phyloP scores from a whole-genome alignment of 176 grass and related monocot genomes.

The Chrysopogon serrulatus region DNA sequence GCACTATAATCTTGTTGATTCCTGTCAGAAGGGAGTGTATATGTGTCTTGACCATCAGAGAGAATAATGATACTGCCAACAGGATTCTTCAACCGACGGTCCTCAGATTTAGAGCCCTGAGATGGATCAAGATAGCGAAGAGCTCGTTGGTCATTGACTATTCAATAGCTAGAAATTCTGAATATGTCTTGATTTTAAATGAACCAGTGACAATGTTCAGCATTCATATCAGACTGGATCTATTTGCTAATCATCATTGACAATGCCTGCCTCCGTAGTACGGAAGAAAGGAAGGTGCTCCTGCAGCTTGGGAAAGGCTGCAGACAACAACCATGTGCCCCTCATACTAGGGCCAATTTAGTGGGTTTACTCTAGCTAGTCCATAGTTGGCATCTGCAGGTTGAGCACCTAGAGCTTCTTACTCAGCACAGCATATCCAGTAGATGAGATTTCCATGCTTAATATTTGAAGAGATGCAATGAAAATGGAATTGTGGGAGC shows the following conservation, averaged over 20 bases:
- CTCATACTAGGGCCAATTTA: constrained; percentile 54
- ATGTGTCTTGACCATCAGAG: constrained; percentile 93
- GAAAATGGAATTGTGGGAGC: constrained; percentile 96
- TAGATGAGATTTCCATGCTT: constrained; percentile 74
- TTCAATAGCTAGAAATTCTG: constrained; percentile 49
- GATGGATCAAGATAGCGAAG: constrained; percentile 75
- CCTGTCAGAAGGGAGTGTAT: constrained; percentile 19
- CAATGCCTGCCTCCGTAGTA: constrained; percentile 35
- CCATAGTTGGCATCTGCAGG: constrained; percentile 45
- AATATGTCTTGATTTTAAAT: constrained; percentile 60
- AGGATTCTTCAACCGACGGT: constrained; percentile 64
- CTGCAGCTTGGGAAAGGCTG: constrained; percentile 35
- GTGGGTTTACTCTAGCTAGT: constrained; percentile 65
- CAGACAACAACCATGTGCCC: constrained; percentile 45
- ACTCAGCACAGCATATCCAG: constrained; percentile 72
- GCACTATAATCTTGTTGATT: constrained; percentile 28
- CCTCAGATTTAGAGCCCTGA: constrained; percentile 71
- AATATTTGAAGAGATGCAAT: constrained; percentile 88
- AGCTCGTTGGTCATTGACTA: constrained; percentile 34
- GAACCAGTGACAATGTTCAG: constrained; percentile 12
- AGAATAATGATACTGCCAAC: constrained; percentile 87
- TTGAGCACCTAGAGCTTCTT: constrained; percentile 55
- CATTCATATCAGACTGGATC: constrained; percentile 23
- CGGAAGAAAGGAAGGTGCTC: constrained; percentile 33
- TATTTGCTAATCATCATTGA: constrained; percentile 79